Conservation (phyloP, 1,139 yeast genomes). For the Ogataea hybrid region DNA sequence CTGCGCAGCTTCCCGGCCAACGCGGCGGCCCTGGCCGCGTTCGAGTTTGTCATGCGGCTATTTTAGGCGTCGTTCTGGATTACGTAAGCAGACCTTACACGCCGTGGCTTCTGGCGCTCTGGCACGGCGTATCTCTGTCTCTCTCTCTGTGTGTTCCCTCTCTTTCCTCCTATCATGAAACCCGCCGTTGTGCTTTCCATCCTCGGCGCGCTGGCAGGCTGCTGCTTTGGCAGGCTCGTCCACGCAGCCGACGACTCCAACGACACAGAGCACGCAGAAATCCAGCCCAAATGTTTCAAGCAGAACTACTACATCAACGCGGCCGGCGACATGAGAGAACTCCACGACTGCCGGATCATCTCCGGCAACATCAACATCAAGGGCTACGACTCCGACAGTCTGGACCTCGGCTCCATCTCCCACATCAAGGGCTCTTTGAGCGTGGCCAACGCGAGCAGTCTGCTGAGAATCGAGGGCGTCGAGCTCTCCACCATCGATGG, state of each 20-base stretch:
- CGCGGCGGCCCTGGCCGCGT: conserved; percentile 91
- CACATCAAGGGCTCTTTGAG: conserved; percentile 55
- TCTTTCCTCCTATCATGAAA: conserved; percentile 6
- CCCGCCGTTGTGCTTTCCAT: conserved; percentile 4
- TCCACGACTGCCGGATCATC: conserved; percentile 48
- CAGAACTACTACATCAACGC: conserved; percentile 37
- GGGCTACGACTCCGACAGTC: conserved; percentile 46
- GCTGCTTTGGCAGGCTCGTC: conserved; percentile 7
- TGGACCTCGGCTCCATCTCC: conserved; percentile 50
- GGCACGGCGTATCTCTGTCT: not conserved
- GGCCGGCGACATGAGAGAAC: conserved; percentile 40
- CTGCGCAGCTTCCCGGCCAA: conserved; percentile 82
- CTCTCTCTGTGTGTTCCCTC: not conserved
- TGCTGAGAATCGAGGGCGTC: conserved; percentile 57
- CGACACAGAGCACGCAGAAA: conserved; percentile 8
- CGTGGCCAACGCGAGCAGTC: conserved; percentile 50
- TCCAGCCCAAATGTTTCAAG: conserved; percentile 34
- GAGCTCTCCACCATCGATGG: conserved; percentile 46
- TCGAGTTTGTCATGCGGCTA: conserved; percentile 75
- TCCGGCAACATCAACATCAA: conserved; percentile 50
- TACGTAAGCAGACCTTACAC: not conserved
- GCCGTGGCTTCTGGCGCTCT: not conserved
- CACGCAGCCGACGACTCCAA: conserved; percentile 4
- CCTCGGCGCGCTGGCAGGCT: conserved; percentile 8
- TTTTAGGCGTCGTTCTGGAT: too few species aligned